A percentile compares a stretch with the other conserved stretches of the same genome.
Conservation (phyloP, 257 asterid genomes). For the Perilla frutescens region DNA sequence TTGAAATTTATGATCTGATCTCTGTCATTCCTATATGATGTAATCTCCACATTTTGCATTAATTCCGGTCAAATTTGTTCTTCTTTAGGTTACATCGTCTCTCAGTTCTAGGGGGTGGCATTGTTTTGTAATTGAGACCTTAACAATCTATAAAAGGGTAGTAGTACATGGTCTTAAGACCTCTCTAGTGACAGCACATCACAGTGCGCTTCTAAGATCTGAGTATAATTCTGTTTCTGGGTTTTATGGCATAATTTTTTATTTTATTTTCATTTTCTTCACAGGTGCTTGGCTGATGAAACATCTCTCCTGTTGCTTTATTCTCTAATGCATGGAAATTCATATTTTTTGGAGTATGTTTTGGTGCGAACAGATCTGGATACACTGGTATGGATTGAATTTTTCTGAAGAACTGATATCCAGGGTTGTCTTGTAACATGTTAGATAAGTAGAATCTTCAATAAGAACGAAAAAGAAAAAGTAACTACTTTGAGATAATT, state of each 20-base stretch:
- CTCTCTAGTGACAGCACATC: constrained; percentile 1
- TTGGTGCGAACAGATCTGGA: constrained; percentile 96
- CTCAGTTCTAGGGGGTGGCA: background rate
- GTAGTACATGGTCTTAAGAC: background rate
- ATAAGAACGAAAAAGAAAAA: too few species aligned
- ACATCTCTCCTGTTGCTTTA: constrained; percentile 84
- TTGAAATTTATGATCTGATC: constrained; percentile 10
- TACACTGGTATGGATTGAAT: constrained; percentile 76
- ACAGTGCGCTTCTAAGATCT: constrained; percentile 16
- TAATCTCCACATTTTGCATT: constrained; percentile 19
- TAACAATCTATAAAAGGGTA: background rate
- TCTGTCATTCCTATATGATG: background rate
- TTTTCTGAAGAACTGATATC: constrained; percentile 24
- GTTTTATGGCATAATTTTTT: background rate
- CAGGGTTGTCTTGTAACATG: background rate
- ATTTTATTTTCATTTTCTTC: constrained; percentile 19
- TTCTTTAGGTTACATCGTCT: constrained; percentile 8
- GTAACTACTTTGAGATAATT: background rate
- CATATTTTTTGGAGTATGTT: constrained; percentile 85
- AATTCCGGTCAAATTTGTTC: constrained; percentile 13
- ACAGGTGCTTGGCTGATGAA: constrained; percentile 92
- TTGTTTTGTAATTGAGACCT: background rate
- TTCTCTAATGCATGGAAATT: constrained; percentile 87
- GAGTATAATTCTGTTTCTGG: constrained; percentile 6
- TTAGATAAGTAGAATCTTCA: background rate